Evolutionary conservation across 345 rosid genomes (phyloP), one percentile per base, ranked within the genome.

Genomic region (Lepidium aucheri): DNA sequence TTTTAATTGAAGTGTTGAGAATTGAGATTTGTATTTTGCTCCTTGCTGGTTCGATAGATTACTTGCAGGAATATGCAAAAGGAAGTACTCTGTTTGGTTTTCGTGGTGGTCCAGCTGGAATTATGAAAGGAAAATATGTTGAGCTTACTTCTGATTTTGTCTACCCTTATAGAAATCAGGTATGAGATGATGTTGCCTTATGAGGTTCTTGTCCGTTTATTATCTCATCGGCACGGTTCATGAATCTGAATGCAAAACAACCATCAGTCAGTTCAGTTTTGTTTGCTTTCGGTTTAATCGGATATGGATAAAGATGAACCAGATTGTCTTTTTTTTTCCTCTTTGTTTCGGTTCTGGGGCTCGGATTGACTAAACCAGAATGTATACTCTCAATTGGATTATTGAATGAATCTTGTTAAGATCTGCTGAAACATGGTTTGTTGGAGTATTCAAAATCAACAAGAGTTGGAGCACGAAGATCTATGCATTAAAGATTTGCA

Each of bases 71-170:
- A 39, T 80, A 69, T 13, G 90, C 69, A 0, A 90, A 85, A 70
- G 96, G 96, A 35, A 94, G 99, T 70, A 70, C 34, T 1, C 7
- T 90, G 74, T 90, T 86, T 50, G 99, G 99, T 2, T 94, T 90
- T 74, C 83, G 82, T 56, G 97, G 99, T 0, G 99, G 99, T 74
- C 99, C 99, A 53, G 99, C 99, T 35, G 99, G 99, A 42, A 87
- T 90, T 68, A 86, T 90, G 99, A 94, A 90, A 54, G 77, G 99
- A 58, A 94, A 90, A 74, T 88, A 83, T 44, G 50, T 85, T 38
- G 96, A 88, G 52, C 70, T 94, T 55, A 86, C 80, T 60, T 39
- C 91, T 0, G 93, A 90, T 11, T 90, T 74, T 69, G 82, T 94
- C 7, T 72, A 82, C 54, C 95, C 99, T 7, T 90, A 90, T 42